A percentile compares a stretch with the other conserved stretches of the same genome.
Conservation (phyloP, 345 rosid genomes). For the Linum lewisii region DNA sequence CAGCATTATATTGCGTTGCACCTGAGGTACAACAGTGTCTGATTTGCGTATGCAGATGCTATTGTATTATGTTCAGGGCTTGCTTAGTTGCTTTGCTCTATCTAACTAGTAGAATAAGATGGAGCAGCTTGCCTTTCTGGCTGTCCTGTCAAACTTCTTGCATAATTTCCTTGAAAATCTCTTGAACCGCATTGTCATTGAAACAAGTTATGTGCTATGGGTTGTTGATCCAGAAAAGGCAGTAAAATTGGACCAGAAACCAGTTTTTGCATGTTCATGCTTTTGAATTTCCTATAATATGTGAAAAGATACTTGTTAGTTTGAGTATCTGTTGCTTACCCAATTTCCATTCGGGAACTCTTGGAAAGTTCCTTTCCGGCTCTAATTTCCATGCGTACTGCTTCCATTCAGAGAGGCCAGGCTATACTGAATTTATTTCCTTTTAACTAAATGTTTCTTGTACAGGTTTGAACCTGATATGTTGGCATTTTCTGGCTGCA, state of each 20-base stretch:
- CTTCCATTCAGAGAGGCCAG: not conserved
- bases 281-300: no score
- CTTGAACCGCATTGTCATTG: not conserved
- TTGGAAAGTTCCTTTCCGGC: not conserved
- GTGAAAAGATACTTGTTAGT: not conserved
- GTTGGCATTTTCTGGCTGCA: constrained; percentile 99
- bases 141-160: not conserved
- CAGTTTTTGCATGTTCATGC: not conserved
- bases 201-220: no score
- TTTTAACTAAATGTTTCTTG: constrained; percentile 19
- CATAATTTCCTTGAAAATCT: not conserved
- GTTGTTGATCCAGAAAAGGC: no score
- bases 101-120: no score
- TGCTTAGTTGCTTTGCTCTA: no score
- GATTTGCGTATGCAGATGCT: not conserved
- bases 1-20: constrained; percentile 82
- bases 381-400: not conserved
- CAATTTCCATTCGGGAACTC: not conserved
- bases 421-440: not conserved
- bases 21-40: constrained; percentile 51
- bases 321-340: not conserved
- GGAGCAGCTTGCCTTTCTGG: not conserved
- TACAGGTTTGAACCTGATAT: constrained; percentile 96
- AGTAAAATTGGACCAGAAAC: not conserved
- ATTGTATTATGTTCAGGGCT: no score